Base-by-base conservation (phyloP, 345 rosid species). In the Eutrema yunnanense region DNA sequence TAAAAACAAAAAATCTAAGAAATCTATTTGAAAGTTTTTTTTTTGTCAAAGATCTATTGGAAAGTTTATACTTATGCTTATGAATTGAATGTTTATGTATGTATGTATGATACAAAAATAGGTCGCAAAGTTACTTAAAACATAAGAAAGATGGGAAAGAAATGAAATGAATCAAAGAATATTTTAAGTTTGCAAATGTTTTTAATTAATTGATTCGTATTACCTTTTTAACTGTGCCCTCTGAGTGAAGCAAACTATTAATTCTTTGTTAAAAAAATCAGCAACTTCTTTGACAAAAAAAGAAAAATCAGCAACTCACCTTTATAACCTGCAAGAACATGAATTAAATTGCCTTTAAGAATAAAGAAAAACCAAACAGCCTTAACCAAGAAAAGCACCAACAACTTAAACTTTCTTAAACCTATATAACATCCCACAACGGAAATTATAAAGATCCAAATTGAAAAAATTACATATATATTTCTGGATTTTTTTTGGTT, bases 311-410 rank as follows among this genome's bases (percentile, higher is more conserved):
- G 26, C 26, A 22, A 22, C 26, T 22, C 26, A 22, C 26, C 26
- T 22, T 22, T 22, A 22, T 1, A 22, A 22, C 26, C 26, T 22
- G 26, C 26, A 22, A 22, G 38, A 46, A 46, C 26, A 61, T 13
- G 53, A 72, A 62, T 3, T 34, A 42, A 22, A 62, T 32, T 16
- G 13, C 30, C 69, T 63, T 63, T 72, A 52, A 46, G 58, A 73
- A 73, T 85, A 77, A 48, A 64, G 68, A 78, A 14, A 85, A 57
- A 47, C 50, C 66, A 71, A 49, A 34, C 84, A 81, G 82, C 82
- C 86, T 86, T 82, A 26, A 74, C 47, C 88, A 92, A 92, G 92
- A 83, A 89, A 92, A 82, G 90, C 84, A 88, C 92, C 48, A 69
- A 14, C 10, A 19, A 8, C 41, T 36, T 27, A 60, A 36, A 70